These are phyloP conservation scores for Podochytrium sp. DNA, from an alignment of 192 early-diverging fungal species.

Conservation along the genomic window DNA sequence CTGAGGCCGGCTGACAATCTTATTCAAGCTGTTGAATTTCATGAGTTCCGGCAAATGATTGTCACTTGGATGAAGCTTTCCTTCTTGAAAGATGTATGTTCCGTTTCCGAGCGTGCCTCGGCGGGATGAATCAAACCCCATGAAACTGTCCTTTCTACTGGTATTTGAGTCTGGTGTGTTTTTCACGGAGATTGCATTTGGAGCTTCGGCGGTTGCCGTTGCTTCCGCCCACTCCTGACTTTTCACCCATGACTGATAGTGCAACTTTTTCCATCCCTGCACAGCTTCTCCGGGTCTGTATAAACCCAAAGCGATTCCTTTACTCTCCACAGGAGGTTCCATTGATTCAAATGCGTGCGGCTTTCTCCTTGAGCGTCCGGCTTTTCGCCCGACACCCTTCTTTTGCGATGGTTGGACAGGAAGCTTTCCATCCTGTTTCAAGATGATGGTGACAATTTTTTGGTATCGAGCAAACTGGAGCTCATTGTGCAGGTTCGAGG, in stretches of 20 bases:
- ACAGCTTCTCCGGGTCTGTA: not conserved
- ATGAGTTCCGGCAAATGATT: not conserved
- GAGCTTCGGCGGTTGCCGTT: not conserved
- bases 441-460: not conserved
- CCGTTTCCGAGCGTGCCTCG: too few species aligned
- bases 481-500: not conserved
- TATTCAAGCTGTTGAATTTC: not conserved
- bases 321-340: conserved; percentile 8
- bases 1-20: conserved; percentile 1
- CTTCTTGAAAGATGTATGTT: too few species aligned
- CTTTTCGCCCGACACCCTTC: too few species aligned
- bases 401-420: not conserved
- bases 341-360: not conserved
- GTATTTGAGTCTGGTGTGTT: too few species aligned
- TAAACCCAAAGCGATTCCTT: conserved; percentile 20
- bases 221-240: not conserved
- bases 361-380: not conserved
- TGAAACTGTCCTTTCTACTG: too few species aligned
- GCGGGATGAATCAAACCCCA: too few species aligned
- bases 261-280: not conserved
- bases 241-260: not conserved
- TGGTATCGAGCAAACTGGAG: conserved; percentile 22
- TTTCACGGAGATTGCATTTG: not conserved
- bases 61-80: not conserved
- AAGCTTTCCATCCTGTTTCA: too few species aligned